Evolutionary conservation across 2,329 filamentous ascomycete species (phyloP), one percentile per base, ranked within the genome.

Genomic region (Parascedosporium putredinis): DNA sequence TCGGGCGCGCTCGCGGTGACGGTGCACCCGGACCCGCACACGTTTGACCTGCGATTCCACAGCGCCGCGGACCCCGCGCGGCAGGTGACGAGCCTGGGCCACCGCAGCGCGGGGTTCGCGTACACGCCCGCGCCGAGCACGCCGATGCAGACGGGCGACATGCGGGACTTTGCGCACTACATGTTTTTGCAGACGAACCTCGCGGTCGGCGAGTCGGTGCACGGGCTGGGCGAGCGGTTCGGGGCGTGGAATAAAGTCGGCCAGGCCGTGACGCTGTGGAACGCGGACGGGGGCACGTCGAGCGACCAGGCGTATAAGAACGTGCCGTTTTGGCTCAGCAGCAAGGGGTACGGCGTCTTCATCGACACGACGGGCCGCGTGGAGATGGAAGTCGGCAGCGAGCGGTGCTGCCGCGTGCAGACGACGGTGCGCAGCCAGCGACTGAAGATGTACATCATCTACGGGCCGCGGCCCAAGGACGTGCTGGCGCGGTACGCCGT

Each of bases 241-340:
- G 85, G 85, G 0, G 78, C 83, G 5, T 86, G 85, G 64, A 84
- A 86, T 62, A 88, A 86, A 62, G 79, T 88, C 38, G 85, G 85
- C 10, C 84, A 89, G 62, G 72, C 74, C 10, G 67, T 89, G 7
- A 71, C 77, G 50, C 73, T 89, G 6, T 81, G 76, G 76, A 81
- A 81, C 55, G 72, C 74, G 12, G 78, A 81, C 55, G 78, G 78
- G 5, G 83, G 83, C 8, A 86, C 83, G 0, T 81, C 76, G 0
- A 81, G 76, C 55, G 81, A 85, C 50, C 82, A 85, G 60, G 81
- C 81, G 1, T 86, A 86, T 65, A 86, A 86, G 67, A 86, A 86
- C 59, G 65, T 86, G 2, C 76, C 79, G 0, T 84, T 86, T 62
- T 86, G 79, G 74, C 67, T 86, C 55, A 84, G 78, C 59, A 85